A percentile compares a stretch with the other conserved stretches of the same genome.
Conservation (phyloP, 352 stramenopile species). For the Phytophthora multivora region DNA sequence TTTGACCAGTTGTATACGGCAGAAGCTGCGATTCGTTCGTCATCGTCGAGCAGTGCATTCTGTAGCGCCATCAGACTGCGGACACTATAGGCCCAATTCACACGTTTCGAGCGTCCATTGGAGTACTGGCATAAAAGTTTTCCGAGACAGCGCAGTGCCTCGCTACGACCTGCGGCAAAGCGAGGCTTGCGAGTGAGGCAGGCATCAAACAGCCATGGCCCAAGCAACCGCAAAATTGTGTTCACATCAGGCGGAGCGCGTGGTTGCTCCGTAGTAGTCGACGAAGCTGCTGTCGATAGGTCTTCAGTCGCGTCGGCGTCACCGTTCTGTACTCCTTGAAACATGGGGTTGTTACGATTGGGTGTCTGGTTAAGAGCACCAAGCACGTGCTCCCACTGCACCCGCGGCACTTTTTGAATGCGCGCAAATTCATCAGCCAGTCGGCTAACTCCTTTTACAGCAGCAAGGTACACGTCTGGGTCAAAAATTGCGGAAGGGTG, state of each 20-base stretch:
- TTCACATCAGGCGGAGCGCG: slow-evolving; percentile 85
- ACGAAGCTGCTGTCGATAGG: slow-evolving; percentile 7
- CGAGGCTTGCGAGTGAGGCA: slow-evolving; percentile 73
- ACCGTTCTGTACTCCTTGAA: slow-evolving; percentile 50
- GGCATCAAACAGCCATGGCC: slow-evolving; percentile 87
- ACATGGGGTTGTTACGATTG: slow-evolving; percentile 48
- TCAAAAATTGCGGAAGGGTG: slow-evolving; percentile 84
- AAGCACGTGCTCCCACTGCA: slow-evolving; percentile 79
- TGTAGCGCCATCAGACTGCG: slow-evolving; percentile 85
- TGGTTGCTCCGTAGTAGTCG: slow-evolving; percentile 35
- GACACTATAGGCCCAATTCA: slow-evolving; percentile 85
- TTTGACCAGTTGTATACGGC: slow-evolving; percentile 88
- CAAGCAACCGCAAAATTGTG: slow-evolving; percentile 77
- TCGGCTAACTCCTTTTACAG: slow-evolving; percentile 83
- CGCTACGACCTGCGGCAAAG: slow-evolving; percentile 73
- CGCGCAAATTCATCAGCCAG: slow-evolving; percentile 78
- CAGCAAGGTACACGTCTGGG: slow-evolving; percentile 82
- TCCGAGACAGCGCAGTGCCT: slow-evolving; percentile 78
- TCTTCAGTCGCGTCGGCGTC: slow-evolving; percentile 28
- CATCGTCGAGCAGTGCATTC: slow-evolving; percentile 75
- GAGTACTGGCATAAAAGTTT: slow-evolving; percentile 75
- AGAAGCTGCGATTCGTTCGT: slow-evolving; percentile 79
- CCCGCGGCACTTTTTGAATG: slow-evolving; percentile 65
- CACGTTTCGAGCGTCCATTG: slow-evolving; percentile 74
- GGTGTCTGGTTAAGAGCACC: slow-evolving; percentile 62